phyloP scores from a whole-genome alignment of 352 stramenopile genomes.

The Globisporangium spinosum region DNA sequence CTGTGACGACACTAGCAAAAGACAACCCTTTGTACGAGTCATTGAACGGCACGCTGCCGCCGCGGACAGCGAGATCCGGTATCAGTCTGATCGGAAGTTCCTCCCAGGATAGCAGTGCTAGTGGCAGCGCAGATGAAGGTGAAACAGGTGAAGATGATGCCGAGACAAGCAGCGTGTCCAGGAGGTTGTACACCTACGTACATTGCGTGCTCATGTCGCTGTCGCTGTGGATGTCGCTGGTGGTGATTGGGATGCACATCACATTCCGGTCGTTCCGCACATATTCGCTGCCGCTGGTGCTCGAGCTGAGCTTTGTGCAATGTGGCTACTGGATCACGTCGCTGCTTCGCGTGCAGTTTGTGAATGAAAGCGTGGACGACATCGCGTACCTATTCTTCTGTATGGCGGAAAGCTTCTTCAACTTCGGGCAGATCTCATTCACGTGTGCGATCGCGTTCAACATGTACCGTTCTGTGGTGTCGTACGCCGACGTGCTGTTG shows the following conservation, averaged over 20 bases:
- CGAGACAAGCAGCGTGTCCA: slow-evolving; percentile 20
- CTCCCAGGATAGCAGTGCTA: background rate
- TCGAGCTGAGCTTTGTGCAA: slow-evolving; percentile 64
- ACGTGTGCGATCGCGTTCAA: slow-evolving; percentile 77
- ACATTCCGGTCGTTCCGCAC: slow-evolving; percentile 72
- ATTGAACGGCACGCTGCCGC: slow-evolving; percentile 19
- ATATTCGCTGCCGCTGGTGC: slow-evolving; percentile 64
- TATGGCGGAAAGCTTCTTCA: slow-evolving; percentile 74
- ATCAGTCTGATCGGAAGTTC: slow-evolving; percentile 20
- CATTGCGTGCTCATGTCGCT: slow-evolving; percentile 74
- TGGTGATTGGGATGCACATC: slow-evolving; percentile 72
- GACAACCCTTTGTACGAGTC: slow-evolving; percentile 18
- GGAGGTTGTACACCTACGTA: slow-evolving; percentile 54
- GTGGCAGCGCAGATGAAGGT: background rate
- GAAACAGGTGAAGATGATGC: background rate
- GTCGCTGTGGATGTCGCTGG: slow-evolving; percentile 71
- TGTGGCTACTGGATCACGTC: slow-evolving; percentile 73
- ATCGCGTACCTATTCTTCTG: slow-evolving; percentile 60
- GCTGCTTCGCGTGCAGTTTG: slow-evolving; percentile 57
- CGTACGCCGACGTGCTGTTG: slow-evolving; percentile 66
- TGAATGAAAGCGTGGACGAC: slow-evolving; percentile 34
- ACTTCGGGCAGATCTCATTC: slow-evolving; percentile 77
- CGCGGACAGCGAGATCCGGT: slow-evolving; percentile 15
- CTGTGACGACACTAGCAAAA: slow-evolving; percentile 13
- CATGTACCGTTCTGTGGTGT: slow-evolving; percentile 77